Base-by-base conservation (phyloP, 257 asterid species). In the Sherardia arvensis region DNA sequence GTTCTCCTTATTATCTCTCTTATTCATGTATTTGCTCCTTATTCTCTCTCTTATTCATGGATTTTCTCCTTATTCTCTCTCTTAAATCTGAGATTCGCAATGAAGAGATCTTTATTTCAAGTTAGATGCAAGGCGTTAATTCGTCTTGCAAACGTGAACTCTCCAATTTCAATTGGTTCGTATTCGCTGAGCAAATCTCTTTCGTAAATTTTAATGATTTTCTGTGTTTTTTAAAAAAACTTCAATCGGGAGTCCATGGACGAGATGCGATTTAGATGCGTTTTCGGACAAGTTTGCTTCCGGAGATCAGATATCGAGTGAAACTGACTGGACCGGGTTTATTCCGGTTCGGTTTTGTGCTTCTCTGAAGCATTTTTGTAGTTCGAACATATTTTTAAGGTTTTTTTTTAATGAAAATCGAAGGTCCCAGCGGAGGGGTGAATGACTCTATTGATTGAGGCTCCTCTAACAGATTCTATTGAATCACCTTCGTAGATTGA, bases 341-440 rank as follows among this genome's bases (percentile, higher is more conserved):
- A 1, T 1, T 48, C 20, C 23, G 91, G 69, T 67, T 20, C 43
- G 83, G 61, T 56, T 56, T 27, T 55, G 5, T 66, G 47, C 40
- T 62, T 51, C 54, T 49, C 36, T 68, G 30, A 23, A 53, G 51
- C 51, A 43, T 4, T 43, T 43, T 43, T 14, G 21, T 17, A 4
- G 21, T 20, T 23, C 64, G n/a, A 27, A 18, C 53, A 33, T 34
- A 11, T 21, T 15, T 49, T 49, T 20, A 36, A 36, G 17, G 45
- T 7, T 49, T 22, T 32, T 48, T 12, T n/a, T 18, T 49, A 6
- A n/a, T 45, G 8, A 2, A 17, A 20, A 15, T 77, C 90, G 89
- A 89, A 84, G 97, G 91, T 81, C 94, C 94, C 95, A 81, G 97
- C 94, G 86, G 97, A 73, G 95, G 67, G 87, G 82, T 61, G 69